Percentiles rank a stretch among this genome's conserved stretches.
Evolutionary conservation across 495 filamentous ascomycete genomes (phyloP).

Genomic region (Aspergillus conjunctus): DNA sequence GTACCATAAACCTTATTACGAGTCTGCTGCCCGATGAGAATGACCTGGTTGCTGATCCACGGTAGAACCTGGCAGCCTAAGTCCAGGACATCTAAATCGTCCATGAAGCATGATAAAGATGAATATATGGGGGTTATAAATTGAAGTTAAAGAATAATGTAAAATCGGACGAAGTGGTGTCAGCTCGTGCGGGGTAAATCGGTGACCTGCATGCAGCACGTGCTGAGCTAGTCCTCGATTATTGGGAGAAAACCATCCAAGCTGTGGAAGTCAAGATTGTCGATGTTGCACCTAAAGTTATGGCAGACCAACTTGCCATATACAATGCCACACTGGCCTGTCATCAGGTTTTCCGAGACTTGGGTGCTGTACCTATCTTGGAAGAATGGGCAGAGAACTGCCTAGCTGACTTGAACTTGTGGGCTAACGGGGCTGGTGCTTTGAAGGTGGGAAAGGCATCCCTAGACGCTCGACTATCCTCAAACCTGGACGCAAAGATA

Average conservation of each 20-base stretch:
- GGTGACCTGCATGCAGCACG: background rate
- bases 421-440: constrained; percentile 24
- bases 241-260: background rate
- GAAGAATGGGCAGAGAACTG: constrained; percentile 26
- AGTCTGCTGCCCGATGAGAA: background rate
- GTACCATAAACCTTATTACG: background rate
- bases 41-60: constrained; percentile 14
- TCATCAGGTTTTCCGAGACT: background rate
- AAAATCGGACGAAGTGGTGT: background rate
- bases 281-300: background rate
- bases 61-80: background rate
- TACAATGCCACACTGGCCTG: background rate
- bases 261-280: background rate
- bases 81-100: background rate
- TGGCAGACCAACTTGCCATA: background rate
- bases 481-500: background rate
- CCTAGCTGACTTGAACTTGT: constrained; percentile 30
- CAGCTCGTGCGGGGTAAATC: background rate
- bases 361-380: background rate
- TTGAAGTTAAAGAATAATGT: background rate
- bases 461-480: constrained; percentile 10
- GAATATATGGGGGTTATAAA: background rate
- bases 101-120: background rate
- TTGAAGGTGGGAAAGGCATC: constrained; percentile 10
- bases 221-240: background rate